Percentiles rank a stretch among this genome's conserved stretches.
phyloP scores from a whole-genome alignment of 148 eudicot genomes.

The Rhododendron vialii region DNA sequence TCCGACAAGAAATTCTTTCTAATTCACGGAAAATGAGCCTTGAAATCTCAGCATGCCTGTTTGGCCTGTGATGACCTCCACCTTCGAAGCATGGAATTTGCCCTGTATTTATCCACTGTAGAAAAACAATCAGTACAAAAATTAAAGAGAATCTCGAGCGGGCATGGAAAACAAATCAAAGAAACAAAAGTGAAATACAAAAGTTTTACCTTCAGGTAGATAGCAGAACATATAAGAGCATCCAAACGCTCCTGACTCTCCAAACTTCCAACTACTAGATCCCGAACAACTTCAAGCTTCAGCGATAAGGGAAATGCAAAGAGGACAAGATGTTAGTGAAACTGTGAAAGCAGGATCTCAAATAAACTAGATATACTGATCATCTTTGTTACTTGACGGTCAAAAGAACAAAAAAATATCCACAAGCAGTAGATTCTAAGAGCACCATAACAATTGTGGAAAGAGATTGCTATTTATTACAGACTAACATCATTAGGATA shows the following conservation, averaged over 20 bases:
- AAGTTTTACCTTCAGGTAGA: conserved; percentile 74
- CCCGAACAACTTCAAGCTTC: conserved; percentile 96
- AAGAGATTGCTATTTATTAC: neutral
- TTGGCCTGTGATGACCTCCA: conserved; percentile 96
- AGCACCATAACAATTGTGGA: neutral
- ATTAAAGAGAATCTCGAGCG: neutral
- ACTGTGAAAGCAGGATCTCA: neutral
- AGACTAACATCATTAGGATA: neutral
- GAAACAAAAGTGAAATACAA: conserved; percentile 6
- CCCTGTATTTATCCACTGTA: conserved; percentile 98
- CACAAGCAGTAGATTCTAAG: neutral
- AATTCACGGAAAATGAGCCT: conserved; percentile 85
- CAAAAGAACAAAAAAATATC: neutral
- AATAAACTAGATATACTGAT: neutral
- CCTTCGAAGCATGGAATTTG: conserved; percentile 94
- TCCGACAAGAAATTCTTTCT: conserved; percentile 62
- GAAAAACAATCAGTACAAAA: conserved; percentile 3
- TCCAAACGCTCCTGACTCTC: conserved; percentile 63
- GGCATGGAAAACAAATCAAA: neutral
- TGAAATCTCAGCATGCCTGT: conserved; percentile 94
- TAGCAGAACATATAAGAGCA: conserved; percentile 76
- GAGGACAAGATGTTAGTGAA: conserved; percentile 2
- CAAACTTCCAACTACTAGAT: conserved; percentile 52
- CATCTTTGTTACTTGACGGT: neutral
- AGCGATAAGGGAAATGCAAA: conserved; percentile 19